A percentile compares a stretch with the other conserved stretches of the same genome.
Conservation (phyloP, 805 yeast genomes). For the Priceomyces fermenticarens region DNA sequence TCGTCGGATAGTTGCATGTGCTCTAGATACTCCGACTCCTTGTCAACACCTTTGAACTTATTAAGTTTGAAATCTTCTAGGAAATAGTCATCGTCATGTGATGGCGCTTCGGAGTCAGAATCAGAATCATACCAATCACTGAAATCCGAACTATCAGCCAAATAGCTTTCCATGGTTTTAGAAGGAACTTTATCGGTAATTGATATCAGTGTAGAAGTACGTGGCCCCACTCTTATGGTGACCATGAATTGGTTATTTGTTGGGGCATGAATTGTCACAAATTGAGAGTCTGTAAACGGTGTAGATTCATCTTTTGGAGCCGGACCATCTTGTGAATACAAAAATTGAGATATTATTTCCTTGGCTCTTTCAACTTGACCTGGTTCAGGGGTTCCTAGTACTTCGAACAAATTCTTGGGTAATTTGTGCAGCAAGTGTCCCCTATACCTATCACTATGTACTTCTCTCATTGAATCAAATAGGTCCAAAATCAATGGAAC, state of each 20-base stretch:
- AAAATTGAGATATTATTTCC: too few relatives aligned
- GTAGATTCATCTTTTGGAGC: too few relatives aligned
- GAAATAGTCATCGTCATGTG: constrained; percentile 10
- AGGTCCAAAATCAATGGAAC: constrained; percentile 13
- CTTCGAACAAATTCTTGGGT: neutral
- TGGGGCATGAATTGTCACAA: too few relatives aligned
- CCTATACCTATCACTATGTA: neutral
- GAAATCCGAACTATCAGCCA: constrained; percentile 3
- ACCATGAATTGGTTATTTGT: too few relatives aligned
- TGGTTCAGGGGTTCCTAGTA: too few relatives aligned
- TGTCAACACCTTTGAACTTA: constrained; percentile 4
- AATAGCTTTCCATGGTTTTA: neutral
- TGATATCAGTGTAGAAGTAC: too few relatives aligned
- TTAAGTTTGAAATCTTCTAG: constrained; percentile 13
- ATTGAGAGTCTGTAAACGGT: too few relatives aligned
- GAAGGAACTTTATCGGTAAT: too few relatives aligned
- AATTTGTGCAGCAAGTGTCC: too few relatives aligned
- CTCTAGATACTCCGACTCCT: constrained; percentile 11
- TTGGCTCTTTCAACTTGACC: too few relatives aligned
- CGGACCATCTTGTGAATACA: too few relatives aligned
- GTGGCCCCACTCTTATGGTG: too few relatives aligned
- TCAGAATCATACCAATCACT: constrained; percentile 2
- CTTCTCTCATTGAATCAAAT: constrained; percentile 10
- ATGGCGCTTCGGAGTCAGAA: neutral
- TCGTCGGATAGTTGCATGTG: constrained; percentile 31